Evolutionary conservation across 1,284 basidiomycete species (phyloP).

Genomic region (Gomphus bonarii): DNA sequence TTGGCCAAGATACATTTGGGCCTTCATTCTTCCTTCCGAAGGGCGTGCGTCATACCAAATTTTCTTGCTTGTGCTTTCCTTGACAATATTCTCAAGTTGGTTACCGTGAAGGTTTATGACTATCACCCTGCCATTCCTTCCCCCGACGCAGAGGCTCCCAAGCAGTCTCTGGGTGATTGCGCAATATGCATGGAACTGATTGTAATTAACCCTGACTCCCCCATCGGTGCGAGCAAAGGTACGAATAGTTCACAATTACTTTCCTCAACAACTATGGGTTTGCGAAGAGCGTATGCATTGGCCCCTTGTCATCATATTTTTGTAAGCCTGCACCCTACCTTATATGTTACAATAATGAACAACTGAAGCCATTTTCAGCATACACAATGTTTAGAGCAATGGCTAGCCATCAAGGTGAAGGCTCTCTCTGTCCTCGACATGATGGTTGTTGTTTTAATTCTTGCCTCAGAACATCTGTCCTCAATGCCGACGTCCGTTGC

Average conservation of each 20-base stretch:
- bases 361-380: conserved; percentile 36
- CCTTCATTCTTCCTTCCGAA: conserved; percentile 74
- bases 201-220: conserved; percentile 34
- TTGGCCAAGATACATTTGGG: conserved; percentile 70
- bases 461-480: conserved; percentile 69
- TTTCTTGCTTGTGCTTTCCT: not conserved
- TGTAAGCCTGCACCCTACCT: conserved; percentile 36
- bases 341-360: not conserved
- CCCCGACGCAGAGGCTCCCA: conserved; percentile 62
- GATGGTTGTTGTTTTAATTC: conserved; percentile 5
- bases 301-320: conserved; percentile 87
- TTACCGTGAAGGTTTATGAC: conserved; percentile 58
- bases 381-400: conserved; percentile 79
- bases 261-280: conserved; percentile 19
- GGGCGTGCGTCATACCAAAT: conserved; percentile 32
- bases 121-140: conserved; percentile 73
- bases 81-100: conserved; percentile 34
- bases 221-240: conserved; percentile 22
- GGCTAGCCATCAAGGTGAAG: conserved; percentile 80
- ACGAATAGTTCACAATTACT: conserved; percentile 14
- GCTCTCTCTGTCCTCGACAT: not conserved
- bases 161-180: conserved; percentile 70
- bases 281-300: conserved; percentile 67
- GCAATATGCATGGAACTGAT: conserved; percentile 89
- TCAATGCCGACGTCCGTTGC: conserved; percentile 73